Base-by-base conservation (phyloP, 495 filamentous ascomycete genomes). In the Daldinia concentrica region DNA sequence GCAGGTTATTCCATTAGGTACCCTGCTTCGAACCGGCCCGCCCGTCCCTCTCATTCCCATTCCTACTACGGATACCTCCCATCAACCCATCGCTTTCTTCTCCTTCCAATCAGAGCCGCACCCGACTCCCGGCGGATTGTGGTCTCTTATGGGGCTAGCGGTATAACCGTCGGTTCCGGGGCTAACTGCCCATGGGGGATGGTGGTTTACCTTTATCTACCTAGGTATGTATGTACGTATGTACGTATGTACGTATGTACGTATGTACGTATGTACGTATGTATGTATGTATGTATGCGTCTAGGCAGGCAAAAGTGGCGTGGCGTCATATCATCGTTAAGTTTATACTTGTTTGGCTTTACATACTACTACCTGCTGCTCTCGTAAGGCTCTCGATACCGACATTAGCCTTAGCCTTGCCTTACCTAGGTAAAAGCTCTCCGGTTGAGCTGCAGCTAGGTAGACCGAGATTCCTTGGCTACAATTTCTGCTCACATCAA, bases 81-180 rank as follows among this genome's bases (percentile, higher is more conserved):
- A 11, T n/a, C 29, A 57, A 32, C 29, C 36, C n/a, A 24, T 37
- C n/a, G 3, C 24, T 1, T 1, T 27, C 4, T 26, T 7, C 22
- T 48, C 57, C 57, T 59, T 59, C 57, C 57, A 59, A 59, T 59
- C 57, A 59, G 24, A 59, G 36, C 37, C 57, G 57, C 14, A 30
- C 6, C 57, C 57, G 57, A 12, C 24, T 34, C 2, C 37, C 37
- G 34, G 19, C 8, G 19, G 6, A n/a, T 22, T 58, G 4, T 26
- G 55, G 55, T 58, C 32, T 36, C 19, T n/a, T 34, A 58, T 58
- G 55, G 57, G 57, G 19, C 12, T 14, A 14, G 57, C 36, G 34
- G 57, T 45, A 39, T 58, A 39, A 39, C 55, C 55, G 55, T 58
- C 19, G 11, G 2, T 54, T 29, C 14, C 50, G 50, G 50, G 43